Base-by-base conservation (phyloP, 225 moss, liverwort and hornwort species). In the Marchantia paleacea region DNA sequence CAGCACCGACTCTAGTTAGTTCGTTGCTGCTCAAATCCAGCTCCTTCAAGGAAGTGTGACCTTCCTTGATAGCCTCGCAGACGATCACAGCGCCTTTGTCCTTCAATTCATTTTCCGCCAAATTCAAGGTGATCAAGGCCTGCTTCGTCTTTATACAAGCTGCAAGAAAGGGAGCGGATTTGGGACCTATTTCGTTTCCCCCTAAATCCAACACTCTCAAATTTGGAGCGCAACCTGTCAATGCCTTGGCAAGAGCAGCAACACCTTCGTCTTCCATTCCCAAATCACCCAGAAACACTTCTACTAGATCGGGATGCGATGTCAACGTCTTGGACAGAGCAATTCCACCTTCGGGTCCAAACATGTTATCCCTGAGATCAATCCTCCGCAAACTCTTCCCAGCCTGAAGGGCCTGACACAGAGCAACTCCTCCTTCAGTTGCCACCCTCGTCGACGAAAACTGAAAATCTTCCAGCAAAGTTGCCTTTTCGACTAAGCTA, bases 341-440 rank as follows among this genome's bases (percentile, higher is more conserved):
- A 72, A 90, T 83, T 78, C 97, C 97, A 30, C 90, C 94, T 76
- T 90, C 88, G 68, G 93, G 90, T 69, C 97, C 97, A 26, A 90
- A 97, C 97, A 97, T 97, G 52, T 97, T 97, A 83, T 97, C 97
- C 81, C 97, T 89, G 13, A 97, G 83, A 78, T 97, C 97, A 72
- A 97, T 86, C 54, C 89, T 85, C 76, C 70, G 83, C 77, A 97
- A 89, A 58, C 84, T 87, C 4, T 83, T 89, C 12, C 97, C 97
- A 51, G 62, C 80, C 80, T 79, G 83, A 48, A 97, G 86, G n/a
- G 93, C 93, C 78, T 89, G 85, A 77, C 91, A 93, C 26, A 97
- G 90, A 14, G 95, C 92, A 66, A 95, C 48, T 29, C 91, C 97
- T 78, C 97, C 97, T 14, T 90, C 91, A 47, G 82, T 89, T 57